phyloP scores from a whole-genome alignment of 2,329 filamentous ascomycete genomes.

The Nigrospora oryzae region DNA sequence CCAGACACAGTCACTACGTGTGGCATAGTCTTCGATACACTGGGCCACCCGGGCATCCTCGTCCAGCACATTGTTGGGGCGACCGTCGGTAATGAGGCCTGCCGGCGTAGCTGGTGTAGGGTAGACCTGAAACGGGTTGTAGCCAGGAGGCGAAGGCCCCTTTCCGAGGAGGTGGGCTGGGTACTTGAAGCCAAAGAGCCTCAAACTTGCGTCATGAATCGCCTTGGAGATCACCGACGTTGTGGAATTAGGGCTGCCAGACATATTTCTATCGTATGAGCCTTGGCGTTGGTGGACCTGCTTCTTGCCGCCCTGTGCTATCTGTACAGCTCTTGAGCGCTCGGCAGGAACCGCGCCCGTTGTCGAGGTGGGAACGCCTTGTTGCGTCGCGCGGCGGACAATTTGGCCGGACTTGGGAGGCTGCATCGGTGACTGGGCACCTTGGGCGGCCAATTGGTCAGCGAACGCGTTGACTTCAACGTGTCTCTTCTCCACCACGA shows the following conservation, averaged over 20 bases:
- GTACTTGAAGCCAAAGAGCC: conserved; percentile 64
- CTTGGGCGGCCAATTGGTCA: conserved; percentile 82
- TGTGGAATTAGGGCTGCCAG: conserved; percentile 61
- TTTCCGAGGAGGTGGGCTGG: conserved; percentile 53
- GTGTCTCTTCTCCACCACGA: conserved; percentile 87
- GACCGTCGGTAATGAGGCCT: conserved; percentile 61
- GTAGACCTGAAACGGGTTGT: conserved; percentile 78
- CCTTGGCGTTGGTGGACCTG: conserved; percentile 65
- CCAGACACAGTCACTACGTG: conserved; percentile 90
- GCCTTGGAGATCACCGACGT: conserved; percentile 92
- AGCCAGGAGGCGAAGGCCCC: conserved; percentile 65
- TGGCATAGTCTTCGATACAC: conserved; percentile 84
- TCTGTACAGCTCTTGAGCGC: conserved; percentile 64
- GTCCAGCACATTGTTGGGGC: conserved; percentile 53
- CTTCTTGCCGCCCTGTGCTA: conserved; percentile 56
- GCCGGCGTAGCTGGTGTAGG: conserved; percentile 54
- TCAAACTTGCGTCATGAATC: conserved; percentile 80
- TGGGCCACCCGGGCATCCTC: conserved; percentile 75
- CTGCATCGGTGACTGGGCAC: conserved; percentile 35
- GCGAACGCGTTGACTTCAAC: conserved; percentile 97
- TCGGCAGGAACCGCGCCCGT: conserved; percentile 62
- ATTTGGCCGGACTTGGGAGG: conserved; percentile 54
- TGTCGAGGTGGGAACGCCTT: conserved; percentile 59
- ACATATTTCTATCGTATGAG: conserved; percentile 71
- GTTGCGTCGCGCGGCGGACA: conserved; percentile 69